These are phyloP conservation scores for Dictyostelium firmibasis DNA, from an alignment of 78 protist genomes.

Conservation along the genomic window DNA sequence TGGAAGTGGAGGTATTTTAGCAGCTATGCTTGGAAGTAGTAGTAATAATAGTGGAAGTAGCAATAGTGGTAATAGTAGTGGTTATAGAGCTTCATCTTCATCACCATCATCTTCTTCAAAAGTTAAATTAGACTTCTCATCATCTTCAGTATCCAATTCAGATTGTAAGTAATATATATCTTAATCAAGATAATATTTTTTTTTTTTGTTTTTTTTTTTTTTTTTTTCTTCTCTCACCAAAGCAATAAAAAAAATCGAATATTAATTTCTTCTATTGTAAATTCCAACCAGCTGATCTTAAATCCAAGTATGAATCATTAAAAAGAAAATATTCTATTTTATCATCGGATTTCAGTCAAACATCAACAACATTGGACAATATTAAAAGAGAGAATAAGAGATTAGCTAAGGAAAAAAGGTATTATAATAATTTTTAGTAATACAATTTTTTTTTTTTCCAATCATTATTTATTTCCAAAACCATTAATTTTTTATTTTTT, in stretches of 20 bases:
- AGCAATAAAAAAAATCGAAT: background rate
- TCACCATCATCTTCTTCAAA: background rate
- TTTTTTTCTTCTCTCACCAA: no score
- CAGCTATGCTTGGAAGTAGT: background rate
- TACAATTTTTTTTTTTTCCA: no score
- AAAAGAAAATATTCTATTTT: slow-evolving; percentile 26
- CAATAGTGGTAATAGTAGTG: background rate
- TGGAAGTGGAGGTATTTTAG: background rate
- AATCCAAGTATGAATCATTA: slow-evolving; percentile 11
- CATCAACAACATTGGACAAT: background rate
- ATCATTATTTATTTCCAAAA: no score
- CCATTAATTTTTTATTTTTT: background rate
- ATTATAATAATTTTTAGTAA: background rate
- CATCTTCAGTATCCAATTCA: background rate
- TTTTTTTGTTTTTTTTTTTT: background rate
- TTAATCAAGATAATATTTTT: no score
- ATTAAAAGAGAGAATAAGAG: slow-evolving; percentile 21
- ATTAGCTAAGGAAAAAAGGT: slow-evolving; percentile 51
- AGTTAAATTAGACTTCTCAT: background rate
- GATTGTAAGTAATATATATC: background rate
- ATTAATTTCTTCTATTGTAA: no score
- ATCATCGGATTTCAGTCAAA: background rate
- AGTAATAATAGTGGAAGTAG: background rate
- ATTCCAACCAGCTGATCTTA: slow-evolving; percentile 7
- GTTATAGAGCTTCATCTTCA: background rate